A percentile compares a stretch with the other conserved stretches of the same genome.
These are phyloP conservation scores for Citrullus mucosospermus DNA, from an alignment of 306 rosid genomes.

Conservation along the genomic window DNA sequence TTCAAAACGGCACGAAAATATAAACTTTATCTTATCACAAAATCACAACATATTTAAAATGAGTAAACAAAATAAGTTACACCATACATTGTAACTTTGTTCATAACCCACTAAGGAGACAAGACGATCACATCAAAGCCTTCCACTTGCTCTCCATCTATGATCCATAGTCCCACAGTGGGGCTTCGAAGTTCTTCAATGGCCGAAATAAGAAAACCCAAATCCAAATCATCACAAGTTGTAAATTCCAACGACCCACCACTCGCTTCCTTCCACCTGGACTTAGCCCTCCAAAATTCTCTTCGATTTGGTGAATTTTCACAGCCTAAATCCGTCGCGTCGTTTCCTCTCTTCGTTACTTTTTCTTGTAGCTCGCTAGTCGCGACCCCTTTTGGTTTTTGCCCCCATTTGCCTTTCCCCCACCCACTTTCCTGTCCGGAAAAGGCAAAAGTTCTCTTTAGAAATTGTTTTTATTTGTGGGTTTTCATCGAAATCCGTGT, in stretches of 20 bases:
- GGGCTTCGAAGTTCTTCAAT: background rate
- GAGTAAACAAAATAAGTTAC: background rate
- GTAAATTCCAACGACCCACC: background rate
- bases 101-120: background rate
- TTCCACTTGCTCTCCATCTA: background rate
- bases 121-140: background rate
- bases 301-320: too few relatives aligned
- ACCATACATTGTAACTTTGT: too few relatives aligned
- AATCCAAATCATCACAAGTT: background rate
- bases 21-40: too few relatives aligned
- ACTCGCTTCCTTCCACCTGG: background rate
- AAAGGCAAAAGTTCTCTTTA: background rate
- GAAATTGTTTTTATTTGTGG: background rate
- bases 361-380: background rate
- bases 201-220: background rate
- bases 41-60: too few relatives aligned
- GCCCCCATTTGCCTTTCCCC: background rate
- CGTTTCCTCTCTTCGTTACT: background rate
- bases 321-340: background rate
- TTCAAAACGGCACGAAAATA: too few relatives aligned
- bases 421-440: background rate
- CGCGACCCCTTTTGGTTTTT: background rate
- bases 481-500: slow-evolving; percentile 1
- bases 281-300: background rate
- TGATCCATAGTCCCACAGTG: background rate